Percentiles rank a stretch among this genome's conserved stretches.
Conservation (phyloP, 306 rosid species). For the Medicago arabica region DNA sequence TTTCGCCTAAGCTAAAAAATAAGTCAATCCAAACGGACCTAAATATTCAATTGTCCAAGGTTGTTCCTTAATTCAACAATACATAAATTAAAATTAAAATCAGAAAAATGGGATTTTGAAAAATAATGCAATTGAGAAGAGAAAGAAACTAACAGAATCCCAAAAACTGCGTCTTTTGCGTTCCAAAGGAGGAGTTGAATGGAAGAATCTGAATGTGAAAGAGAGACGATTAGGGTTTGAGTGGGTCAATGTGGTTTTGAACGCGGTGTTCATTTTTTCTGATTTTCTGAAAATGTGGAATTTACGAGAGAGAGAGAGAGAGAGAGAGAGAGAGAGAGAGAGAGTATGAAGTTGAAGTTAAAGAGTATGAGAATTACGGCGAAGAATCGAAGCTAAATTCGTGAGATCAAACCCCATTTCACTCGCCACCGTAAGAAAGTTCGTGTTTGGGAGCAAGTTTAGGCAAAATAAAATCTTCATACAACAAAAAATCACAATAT, state of each 20-base stretch:
- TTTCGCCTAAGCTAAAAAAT: no score
- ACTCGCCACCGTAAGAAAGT: slow-evolving; percentile 24
- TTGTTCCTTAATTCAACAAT: neutral
- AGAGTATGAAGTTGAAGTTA: neutral
- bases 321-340: neutral
- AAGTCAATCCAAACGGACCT: no score
- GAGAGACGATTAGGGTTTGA: slow-evolving; percentile 50
- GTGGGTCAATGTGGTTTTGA: slow-evolving; percentile 53
- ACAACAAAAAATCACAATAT: no score
- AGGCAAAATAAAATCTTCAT: neutral
- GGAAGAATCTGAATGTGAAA: slow-evolving; percentile 55
- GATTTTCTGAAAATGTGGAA: slow-evolving; percentile 20
- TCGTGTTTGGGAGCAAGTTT: slow-evolving; percentile 15
- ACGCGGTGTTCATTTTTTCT: slow-evolving; percentile 56
- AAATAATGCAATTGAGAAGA: neutral
- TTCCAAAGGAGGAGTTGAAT: slow-evolving; percentile 73
- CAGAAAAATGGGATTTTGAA: neutral
- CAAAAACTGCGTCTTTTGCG: slow-evolving; percentile 65
- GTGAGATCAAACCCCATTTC: neutral
- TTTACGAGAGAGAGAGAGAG: neutral
- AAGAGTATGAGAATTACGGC: neutral
- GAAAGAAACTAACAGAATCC: slow-evolving; percentile 62
- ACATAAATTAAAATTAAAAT: neutral
- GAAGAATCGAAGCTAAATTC: slow-evolving; percentile 18
- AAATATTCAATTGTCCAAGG: neutral